Evolutionary conservation across 495 filamentous ascomycete genomes (phyloP), one percentile per base, ranked within the genome.

Genomic region (Margaritispora aquatica): DNA sequence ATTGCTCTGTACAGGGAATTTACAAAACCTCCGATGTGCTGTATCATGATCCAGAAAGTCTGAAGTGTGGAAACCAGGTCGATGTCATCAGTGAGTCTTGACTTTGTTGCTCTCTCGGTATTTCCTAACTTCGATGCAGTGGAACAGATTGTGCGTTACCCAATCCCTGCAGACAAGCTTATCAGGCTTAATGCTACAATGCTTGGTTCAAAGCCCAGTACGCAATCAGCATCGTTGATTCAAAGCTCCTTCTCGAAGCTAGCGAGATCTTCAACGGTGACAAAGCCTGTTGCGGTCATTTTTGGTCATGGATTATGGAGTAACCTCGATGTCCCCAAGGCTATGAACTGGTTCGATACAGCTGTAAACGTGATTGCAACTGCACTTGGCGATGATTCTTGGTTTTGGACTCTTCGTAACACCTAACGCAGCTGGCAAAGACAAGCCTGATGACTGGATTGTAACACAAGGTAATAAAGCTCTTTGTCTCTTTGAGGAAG

Each of bases 301-400:
- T 75, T 75, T 54, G 78, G 78, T 1, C 77, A 80, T 57, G 78
- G 78, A 19, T 68, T 81, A 10, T 81, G 78, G 78, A 80, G 76
- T 57, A 70, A 80, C 52, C 67, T 80, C 20, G 75, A 80, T 21
- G 59, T 79, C 26, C 73, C 75, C 56, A 71, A 72, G 26, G 71
- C 74, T 17, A 55, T 77, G 17, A 63, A 71, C 29, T 80, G 76
- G 77, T 63, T 80, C 19, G 74, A 77, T 36, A 27, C 60, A 7
- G 70, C 78, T 22, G 61, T 78, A 19, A 66, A 66, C 19, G 66
- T 64, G 8, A 73, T 72, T 51, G 44, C 70, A 59, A 49, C 41
- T 26, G 51, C 56, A 21, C 57, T 27, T 10, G 60, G 36, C 22
- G 53, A 46, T 0, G 70, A 75, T 51, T 7, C 5, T 7, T 68